These are phyloP conservation scores for Phlebiopsis gigantea DNA, from an alignment of 768 basidiomycete genomes.

Conservation along the genomic window DNA sequence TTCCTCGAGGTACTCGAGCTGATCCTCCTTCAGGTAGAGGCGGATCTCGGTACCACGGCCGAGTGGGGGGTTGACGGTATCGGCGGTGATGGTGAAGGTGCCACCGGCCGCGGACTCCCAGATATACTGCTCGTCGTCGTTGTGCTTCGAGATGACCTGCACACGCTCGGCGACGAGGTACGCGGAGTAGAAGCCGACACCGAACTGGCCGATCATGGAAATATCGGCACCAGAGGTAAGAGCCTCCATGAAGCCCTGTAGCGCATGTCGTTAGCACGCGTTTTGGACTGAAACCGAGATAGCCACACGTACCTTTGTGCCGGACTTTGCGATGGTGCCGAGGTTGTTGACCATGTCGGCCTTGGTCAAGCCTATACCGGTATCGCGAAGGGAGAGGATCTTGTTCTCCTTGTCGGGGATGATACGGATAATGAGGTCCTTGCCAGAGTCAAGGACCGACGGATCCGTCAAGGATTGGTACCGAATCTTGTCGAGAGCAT, in stretches of 20 bases:
- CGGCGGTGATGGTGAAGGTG: conserved; percentile 97
- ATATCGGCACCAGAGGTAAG: conserved; percentile 85
- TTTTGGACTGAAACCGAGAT: neutral
- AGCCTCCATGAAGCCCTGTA: conserved; percentile 96
- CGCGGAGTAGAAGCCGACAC: conserved; percentile 99
- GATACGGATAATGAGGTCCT: conserved; percentile 94
- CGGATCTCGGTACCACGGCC: conserved; percentile 93
- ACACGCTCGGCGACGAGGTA: conserved; percentile 99
- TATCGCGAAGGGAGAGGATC: conserved; percentile 84
- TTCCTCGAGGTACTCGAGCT: conserved; percentile 98
- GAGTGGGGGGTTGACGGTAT: conserved; percentile 84
- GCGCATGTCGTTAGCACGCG: too few species aligned
- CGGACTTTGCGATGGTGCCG: conserved; percentile 93
- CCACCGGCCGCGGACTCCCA: conserved; percentile 99
- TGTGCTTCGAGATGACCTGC: conserved; percentile 99
- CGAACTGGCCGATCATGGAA: conserved; percentile 98
- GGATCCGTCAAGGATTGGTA: conserved; percentile 95
- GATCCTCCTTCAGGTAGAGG: conserved; percentile 96
- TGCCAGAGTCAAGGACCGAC: conserved; percentile 79
- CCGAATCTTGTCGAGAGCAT: conserved; percentile 99
- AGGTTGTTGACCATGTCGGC: conserved; percentile 99
- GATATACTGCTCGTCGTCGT: conserved; percentile 99
- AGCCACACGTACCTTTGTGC: conserved; percentile 53
- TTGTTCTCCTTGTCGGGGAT: conserved; percentile 96
- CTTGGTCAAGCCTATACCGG: conserved; percentile 99